Evolutionary conservation across 805 yeast species (phyloP), one percentile per base, ranked within the genome.

Genomic region (Kazachstania kunashirensis): DNA sequence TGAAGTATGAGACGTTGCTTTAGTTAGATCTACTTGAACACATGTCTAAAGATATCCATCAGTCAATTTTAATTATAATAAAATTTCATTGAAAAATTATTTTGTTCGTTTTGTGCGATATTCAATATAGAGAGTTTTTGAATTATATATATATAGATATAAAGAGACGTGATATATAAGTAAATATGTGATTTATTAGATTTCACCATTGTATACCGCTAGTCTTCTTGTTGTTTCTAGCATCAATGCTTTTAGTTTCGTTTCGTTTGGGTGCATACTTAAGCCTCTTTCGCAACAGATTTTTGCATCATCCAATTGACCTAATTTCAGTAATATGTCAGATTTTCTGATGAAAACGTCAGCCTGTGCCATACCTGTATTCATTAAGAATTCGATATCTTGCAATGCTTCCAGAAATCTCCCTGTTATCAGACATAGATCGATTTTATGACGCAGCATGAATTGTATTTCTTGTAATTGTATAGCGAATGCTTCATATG

Each of bases 331-430:
- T 45, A 69, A 65, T 31, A 82, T 75, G 33, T 80, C 76, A 1
- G 85, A 81, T 49, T 79, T 70, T 61, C 92, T 71, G 37, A 80
- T 65, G 50, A 78, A 79, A 52, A 81, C 79, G 36, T 82, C 92
- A 1, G 88, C 76, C 4, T 75, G 62, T 36, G 65, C 60, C 54
- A 75, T 61, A 59, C 75, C 77, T 50, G 79, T 66, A 28, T 73
- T 73, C 40, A 75, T 57, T 43, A 79, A 62, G 62, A 79, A 58
- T 42, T 81, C 88, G 3, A 83, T 73, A 52, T 82, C 94, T 46
- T 75, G 73, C 51, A 63, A 70, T 0, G 86, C 88, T 38, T 71
- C 73, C 31, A 75, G 45, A 53, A 66, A 75, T 36, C 74, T 65
- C 28, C 71, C 67, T 36, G 66, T 60, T 54, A 76, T 66, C 51